phyloP scores from a whole-genome alignment of 495 filamentous ascomycete genomes.

The Neurospora sublineolata region DNA sequence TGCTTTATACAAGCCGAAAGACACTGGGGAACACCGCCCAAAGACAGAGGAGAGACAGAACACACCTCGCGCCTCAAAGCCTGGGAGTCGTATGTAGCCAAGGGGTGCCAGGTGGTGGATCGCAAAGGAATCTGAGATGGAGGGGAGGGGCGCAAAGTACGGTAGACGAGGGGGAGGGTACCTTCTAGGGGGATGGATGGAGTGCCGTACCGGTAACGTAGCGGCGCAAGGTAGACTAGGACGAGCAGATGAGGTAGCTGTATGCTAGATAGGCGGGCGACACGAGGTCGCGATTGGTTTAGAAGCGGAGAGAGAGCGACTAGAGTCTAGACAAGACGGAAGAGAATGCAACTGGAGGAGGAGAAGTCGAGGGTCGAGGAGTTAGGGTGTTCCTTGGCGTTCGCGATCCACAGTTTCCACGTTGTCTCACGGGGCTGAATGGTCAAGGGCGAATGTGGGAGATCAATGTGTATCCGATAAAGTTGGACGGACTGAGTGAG shows the following conservation, averaged over 20 bases:
- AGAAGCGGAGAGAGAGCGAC: background rate
- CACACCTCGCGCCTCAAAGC: background rate
- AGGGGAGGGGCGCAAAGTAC: background rate
- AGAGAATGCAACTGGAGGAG: background rate
- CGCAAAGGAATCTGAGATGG: background rate
- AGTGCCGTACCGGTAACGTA: background rate
- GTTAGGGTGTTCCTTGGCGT: background rate
- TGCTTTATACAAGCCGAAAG: background rate
- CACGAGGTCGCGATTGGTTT: background rate
- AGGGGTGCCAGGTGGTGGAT: background rate
- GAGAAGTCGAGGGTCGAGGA: background rate
- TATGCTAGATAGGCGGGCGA: background rate
- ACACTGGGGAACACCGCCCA: background rate
- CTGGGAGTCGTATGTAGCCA: background rate
- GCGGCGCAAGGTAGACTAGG: background rate
- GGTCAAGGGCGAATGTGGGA: background rate
- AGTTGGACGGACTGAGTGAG: background rate
- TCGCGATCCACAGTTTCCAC: background rate
- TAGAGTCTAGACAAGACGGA: background rate
- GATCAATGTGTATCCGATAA: background rate
- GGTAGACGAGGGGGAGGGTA: background rate
- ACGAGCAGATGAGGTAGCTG: background rate
- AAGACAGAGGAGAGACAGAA: background rate
- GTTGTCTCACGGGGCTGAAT: background rate
- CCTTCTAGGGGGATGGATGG: background rate